Conservation (phyloP, 2,329 filamentous ascomycete genomes). For the Endothia cerciana region DNA sequence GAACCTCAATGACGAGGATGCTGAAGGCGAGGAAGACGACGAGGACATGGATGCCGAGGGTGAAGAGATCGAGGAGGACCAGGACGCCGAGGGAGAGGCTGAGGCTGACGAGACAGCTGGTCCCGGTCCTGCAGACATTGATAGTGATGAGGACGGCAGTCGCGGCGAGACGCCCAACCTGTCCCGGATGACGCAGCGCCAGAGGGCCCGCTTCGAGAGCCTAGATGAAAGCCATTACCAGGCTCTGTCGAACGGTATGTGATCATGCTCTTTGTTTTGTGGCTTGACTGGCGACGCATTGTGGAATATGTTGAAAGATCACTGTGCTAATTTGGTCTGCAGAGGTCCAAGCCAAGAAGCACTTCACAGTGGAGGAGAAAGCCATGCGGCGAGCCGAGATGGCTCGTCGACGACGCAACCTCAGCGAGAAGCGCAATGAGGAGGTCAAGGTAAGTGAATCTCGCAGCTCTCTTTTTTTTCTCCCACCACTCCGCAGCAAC, state of each 20-base stretch:
- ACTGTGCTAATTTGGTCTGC: not conserved
- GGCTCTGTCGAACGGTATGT: conserved; percentile 63
- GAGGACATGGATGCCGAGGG: conserved; percentile 47
- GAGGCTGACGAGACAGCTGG: conserved; percentile 42
- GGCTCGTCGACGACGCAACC: conserved; percentile 62
- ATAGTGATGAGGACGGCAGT: conserved; percentile 51
- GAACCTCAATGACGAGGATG: conserved; percentile 42
- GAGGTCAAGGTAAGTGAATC: conserved; percentile 60
- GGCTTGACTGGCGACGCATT: not conserved
- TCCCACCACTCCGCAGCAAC: not conserved
- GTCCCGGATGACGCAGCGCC: conserved; percentile 64
- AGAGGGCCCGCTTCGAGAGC: conserved; percentile 63
- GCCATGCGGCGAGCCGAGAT: conserved; percentile 66
- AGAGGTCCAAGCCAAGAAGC: conserved; percentile 67
- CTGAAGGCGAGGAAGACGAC: conserved; percentile 41
- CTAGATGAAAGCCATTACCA: conserved; percentile 55
- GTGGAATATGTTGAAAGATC: not conserved
- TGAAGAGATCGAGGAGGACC: conserved; percentile 43
- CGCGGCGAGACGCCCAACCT: conserved; percentile 57
- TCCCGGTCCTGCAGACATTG: conserved; percentile 38
- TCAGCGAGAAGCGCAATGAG: conserved; percentile 67
- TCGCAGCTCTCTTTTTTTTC: not conserved
- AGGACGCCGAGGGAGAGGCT: conserved; percentile 40
- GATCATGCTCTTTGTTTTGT: not conserved
- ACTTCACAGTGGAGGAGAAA: conserved; percentile 63